phyloP scores from a whole-genome alignment of 2,329 filamentous ascomycete genomes.

The Teratosphaeria viscida region DNA sequence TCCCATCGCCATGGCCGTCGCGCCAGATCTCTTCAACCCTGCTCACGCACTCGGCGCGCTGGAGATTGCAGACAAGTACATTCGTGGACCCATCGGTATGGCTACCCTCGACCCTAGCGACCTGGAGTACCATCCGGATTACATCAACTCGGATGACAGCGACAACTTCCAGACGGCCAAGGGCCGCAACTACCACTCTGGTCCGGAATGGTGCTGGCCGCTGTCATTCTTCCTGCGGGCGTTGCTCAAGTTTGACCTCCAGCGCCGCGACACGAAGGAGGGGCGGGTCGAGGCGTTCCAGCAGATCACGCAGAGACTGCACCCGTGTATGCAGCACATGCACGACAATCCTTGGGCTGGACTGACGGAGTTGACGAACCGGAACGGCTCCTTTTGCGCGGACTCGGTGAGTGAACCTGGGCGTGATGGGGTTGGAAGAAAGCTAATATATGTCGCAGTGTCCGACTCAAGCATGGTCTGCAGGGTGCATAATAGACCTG shows the following conservation, averaged over 20 bases:
- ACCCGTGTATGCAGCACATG: conserved; percentile 78
- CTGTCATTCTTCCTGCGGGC: conserved; percentile 92
- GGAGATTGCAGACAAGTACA: conserved; percentile 63
- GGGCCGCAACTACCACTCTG: conserved; percentile 95
- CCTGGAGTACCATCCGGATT: conserved; percentile 87
- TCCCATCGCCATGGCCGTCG: conserved; percentile 88
- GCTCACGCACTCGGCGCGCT: conserved; percentile 70
- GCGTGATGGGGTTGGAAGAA: neutral
- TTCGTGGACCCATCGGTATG: conserved; percentile 87
- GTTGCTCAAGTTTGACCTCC: conserved; percentile 78
- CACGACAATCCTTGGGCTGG: conserved; percentile 76
- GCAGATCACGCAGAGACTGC: conserved; percentile 75
- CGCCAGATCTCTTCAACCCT: conserved; percentile 74
- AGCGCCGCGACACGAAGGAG: conserved; percentile 54
- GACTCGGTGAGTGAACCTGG: conserved; percentile 62
- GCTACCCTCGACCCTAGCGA: conserved; percentile 88
- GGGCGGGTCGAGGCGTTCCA: conserved; percentile 83
- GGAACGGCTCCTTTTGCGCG: conserved; percentile 67
- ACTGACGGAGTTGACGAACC: conserved; percentile 84
- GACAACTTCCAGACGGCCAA: conserved; percentile 85
- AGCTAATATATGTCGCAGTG: conserved; percentile 42
- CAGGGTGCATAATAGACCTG: conserved; percentile 85
- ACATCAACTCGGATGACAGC: conserved; percentile 89
- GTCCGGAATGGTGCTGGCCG: conserved; percentile 97
- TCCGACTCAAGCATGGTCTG: conserved; percentile 93